Base-by-base conservation (phyloP, 805 yeast species). In the Yarrowia sp. region DNA sequence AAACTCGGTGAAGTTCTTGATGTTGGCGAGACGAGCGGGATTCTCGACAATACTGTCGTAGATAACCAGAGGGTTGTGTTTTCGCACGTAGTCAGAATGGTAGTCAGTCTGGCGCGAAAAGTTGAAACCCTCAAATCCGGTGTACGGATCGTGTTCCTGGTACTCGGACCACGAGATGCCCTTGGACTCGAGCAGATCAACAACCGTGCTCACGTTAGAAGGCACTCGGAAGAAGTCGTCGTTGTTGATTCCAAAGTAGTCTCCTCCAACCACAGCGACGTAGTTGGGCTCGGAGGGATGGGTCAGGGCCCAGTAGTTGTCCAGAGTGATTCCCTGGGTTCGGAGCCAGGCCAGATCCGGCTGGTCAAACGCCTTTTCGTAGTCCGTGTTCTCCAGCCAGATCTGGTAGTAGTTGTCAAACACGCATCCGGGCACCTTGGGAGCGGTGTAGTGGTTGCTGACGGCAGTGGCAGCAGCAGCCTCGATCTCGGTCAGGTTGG, bases 271-370 rank as follows among this genome's bases (percentile, higher is more conserved):
- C 62, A 83, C 72, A 44, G 81, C 82, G 64, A 82, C 70, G 71
- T 81, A 81, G 75, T 82, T 82, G 68, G 85, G 84, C 77, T 81
- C 82, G 11, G 85, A 81, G 65, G 85, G 84, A 70, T 81, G 83
- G 61, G 83, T 79, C 26, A 81, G 69, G 36, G 81, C 79, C 78
- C 82, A 82, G 77, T 82, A 82, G 78, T 82, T 82, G 73, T 74
- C 76, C 69, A 82, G 75, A 41, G 76, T 72, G 65, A 81, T 74
- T 72, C 84, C 85, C 65, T 79, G 71, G 69, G 74, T 65, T 33
- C 80, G 79, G 62, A 82, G 75, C 71, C 75, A 74, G 70, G 75
- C 73, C 68, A 82, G 71, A 62, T 79, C 81, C 11, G 75, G 72
- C 71, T 81, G 77, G 67, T 75, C 78, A 43, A 76, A 77, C 46